Evolutionary conservation across 2,329 filamentous ascomycete genomes (phyloP).

Genomic region (Grosmannia huntii): DNA sequence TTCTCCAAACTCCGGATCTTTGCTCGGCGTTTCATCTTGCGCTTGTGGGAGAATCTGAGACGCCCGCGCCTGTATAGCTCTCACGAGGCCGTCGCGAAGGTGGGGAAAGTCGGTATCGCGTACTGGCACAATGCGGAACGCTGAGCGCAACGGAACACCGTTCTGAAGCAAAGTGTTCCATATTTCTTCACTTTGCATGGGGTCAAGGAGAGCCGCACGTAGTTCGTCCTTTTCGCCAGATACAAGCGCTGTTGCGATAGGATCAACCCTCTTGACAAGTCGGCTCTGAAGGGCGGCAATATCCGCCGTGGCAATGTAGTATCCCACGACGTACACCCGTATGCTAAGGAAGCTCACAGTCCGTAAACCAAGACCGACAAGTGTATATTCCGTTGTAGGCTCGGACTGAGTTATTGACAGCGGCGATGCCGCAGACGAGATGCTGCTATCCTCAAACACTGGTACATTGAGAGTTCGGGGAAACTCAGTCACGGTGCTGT

Average conservation of each 20-base stretch:
- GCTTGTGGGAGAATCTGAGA: conserved; percentile 20
- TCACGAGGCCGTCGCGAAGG: conserved; percentile 79
- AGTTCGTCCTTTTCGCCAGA: conserved; percentile 67
- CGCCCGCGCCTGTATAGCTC: conserved; percentile 65
- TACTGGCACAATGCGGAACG: conserved; percentile 78
- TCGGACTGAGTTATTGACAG: neutral
- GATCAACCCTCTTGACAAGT: conserved; percentile 64
- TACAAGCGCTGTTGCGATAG: conserved; percentile 70
- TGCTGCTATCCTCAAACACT: conserved; percentile 17
- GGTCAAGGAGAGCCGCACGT: conserved; percentile 55
- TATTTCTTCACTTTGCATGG: conserved; percentile 52
- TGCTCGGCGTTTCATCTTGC: conserved; percentile 9
- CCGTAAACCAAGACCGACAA: conserved; percentile 77
- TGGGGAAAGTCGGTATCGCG: conserved; percentile 91
- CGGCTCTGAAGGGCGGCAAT: conserved; percentile 67
- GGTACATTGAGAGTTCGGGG: conserved; percentile 59
- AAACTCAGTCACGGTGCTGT: conserved; percentile 66
- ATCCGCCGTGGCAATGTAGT: conserved; percentile 78
- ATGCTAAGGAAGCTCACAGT: conserved; percentile 83
- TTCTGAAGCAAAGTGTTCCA: conserved; percentile 62
- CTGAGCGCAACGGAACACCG: conserved; percentile 54
- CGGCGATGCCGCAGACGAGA: neutral
- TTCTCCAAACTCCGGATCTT: conserved; percentile 45
- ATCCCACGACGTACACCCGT: conserved; percentile 87
- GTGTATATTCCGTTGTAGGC: conserved; percentile 56